Evolutionary conservation across 2,329 filamentous ascomycete species (phyloP).

Genomic region (Arthroderma uncinatum): DNA sequence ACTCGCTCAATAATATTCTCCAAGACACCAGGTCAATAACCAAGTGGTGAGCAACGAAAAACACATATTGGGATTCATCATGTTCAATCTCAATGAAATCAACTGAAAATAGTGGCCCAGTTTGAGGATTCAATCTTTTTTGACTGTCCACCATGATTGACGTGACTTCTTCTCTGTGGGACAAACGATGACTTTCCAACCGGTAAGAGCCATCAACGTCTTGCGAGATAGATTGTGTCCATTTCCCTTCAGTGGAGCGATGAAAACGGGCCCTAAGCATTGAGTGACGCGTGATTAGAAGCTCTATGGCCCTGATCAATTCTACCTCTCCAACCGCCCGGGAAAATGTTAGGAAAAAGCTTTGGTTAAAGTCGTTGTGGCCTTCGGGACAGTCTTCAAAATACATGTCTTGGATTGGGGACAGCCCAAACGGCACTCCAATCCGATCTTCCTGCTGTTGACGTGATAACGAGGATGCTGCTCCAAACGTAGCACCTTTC

Average conservation of each 20-base stretch:
- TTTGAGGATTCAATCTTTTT: constrained; percentile 25
- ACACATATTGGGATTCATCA: constrained; percentile 21
- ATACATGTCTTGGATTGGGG: constrained; percentile 31
- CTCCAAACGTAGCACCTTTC: neutral
- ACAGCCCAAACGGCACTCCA: constrained; percentile 25
- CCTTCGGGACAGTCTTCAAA: constrained; percentile 26
- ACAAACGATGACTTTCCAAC: constrained; percentile 18
- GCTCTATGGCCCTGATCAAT: constrained; percentile 23
- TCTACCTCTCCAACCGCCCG: constrained; percentile 18
- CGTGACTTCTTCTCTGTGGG: constrained; percentile 18
- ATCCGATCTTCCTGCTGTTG: constrained; percentile 23
- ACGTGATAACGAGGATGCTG: neutral
- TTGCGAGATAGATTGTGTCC: constrained; percentile 23
- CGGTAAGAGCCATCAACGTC: constrained; percentile 24
- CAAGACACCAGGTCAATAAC: constrained; percentile 34
- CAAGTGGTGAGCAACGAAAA: constrained; percentile 29
- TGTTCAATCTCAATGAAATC: constrained; percentile 32
- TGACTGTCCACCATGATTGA: constrained; percentile 23
- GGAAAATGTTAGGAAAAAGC: constrained; percentile 26
- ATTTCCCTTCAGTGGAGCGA: constrained; percentile 14
- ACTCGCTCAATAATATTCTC: constrained; percentile 30
- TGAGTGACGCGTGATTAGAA: constrained; percentile 26
- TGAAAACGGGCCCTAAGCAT: constrained; percentile 30
- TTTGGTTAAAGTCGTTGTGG: constrained; percentile 31
- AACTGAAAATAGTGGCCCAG: constrained; percentile 32